Evolutionary conservation across 257 asterid genomes (phyloP).

Genomic region (Plantago ovata): DNA sequence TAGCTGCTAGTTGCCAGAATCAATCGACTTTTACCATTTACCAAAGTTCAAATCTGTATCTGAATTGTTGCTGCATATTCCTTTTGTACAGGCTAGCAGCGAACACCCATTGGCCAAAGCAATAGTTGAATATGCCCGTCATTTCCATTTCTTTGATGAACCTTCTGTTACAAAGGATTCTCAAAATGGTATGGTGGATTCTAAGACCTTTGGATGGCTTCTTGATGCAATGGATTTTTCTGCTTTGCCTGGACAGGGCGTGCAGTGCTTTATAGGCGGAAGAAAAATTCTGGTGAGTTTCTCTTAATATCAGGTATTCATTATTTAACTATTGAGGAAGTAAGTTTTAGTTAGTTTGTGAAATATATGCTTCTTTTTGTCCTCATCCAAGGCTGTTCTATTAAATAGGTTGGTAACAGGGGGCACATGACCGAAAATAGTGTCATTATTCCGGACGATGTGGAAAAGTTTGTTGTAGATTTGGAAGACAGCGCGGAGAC

Average conservation of each 20-base stretch:
- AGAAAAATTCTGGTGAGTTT: constrained; percentile 73
- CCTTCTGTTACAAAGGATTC: constrained; percentile 36
- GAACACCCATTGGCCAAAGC: constrained; percentile 97
- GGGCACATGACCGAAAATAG: constrained; percentile 65
- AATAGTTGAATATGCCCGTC: constrained; percentile 82
- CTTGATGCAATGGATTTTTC: constrained; percentile 68
- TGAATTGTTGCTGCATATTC: constrained; percentile 17
- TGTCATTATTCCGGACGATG: constrained; percentile 46
- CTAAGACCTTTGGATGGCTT: constrained; percentile 84
- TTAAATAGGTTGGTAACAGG: constrained; percentile 81
- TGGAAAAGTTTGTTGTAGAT: constrained; percentile 71
- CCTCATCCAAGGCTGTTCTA: constrained; percentile 19
- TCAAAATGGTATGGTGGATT: constrained; percentile 32
- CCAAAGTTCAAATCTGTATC: constrained; percentile 6
- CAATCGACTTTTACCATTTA: background rate
- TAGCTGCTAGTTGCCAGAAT: background rate
- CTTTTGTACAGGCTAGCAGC: constrained; percentile 70
- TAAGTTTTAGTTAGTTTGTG: background rate
- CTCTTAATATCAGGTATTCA: constrained; percentile 9
- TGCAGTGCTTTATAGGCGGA: constrained; percentile 68
- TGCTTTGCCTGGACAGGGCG: constrained; percentile 90
- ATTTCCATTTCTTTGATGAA: constrained; percentile 88
- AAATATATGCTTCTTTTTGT: background rate
- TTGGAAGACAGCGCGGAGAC: constrained; percentile 95
- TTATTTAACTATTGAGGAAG: background rate